phyloP scores from a whole-genome alignment of 2,329 filamentous ascomycete species.

The Fusarium chaquense region DNA sequence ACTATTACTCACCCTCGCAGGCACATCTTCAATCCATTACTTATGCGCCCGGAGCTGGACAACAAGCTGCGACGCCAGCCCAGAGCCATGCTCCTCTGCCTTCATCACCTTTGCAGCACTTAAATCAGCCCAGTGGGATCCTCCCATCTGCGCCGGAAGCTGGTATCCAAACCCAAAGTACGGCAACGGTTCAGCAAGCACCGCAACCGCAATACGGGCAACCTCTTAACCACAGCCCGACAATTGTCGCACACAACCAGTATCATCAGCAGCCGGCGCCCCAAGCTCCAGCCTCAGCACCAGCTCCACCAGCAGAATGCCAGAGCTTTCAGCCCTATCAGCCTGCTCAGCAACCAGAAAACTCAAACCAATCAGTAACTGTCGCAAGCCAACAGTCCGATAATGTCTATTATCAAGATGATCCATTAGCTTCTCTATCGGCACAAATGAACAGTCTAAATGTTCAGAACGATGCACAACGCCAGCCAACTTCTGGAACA shows the following conservation, averaged over 20 bases:
- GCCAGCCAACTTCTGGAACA: not conserved
- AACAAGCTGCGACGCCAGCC: not conserved
- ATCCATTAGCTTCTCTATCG: constrained; percentile 23
- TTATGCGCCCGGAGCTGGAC: not conserved
- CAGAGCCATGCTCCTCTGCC: not conserved
- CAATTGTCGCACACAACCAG: not conserved
- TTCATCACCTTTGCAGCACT: not conserved
- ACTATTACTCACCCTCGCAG: not conserved
- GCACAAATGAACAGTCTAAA: constrained; percentile 37
- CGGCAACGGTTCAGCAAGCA: not conserved
- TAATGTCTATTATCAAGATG: not conserved
- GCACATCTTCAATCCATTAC: not conserved
- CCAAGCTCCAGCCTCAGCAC: not conserved
- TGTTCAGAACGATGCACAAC: not conserved
- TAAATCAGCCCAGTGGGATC: not conserved
- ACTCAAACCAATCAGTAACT: accelerated
- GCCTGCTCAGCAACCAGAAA: not conserved
- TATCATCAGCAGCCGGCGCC: not conserved
- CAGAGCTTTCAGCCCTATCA: constrained; percentile 11
- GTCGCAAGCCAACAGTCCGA: not conserved
- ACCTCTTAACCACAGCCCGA: not conserved
- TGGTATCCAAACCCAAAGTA: not conserved
- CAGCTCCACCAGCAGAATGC: accelerated
- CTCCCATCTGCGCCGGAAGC: not conserved
- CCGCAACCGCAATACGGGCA: not conserved